Conservation (phyloP, 2,329 filamentous ascomycete genomes). For the Rugonectria rugulosa region DNA sequence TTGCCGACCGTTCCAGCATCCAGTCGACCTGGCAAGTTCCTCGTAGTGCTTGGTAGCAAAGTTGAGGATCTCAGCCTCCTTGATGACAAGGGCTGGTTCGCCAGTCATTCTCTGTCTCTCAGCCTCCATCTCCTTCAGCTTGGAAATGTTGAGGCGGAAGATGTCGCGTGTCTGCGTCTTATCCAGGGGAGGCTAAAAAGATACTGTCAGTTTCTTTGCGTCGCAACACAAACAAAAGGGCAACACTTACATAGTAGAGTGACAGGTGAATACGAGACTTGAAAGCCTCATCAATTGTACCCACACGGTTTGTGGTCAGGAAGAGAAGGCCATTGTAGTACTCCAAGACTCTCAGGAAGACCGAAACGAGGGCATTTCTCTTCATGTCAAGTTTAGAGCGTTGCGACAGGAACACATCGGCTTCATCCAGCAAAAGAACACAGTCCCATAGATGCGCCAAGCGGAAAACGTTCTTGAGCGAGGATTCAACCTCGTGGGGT, state of each 20-base stretch:
- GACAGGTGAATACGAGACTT: slow-evolving; percentile 56
- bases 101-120: slow-evolving; percentile 47
- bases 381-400: slow-evolving; percentile 42
- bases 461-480: slow-evolving; percentile 52
- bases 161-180: slow-evolving; percentile 50
- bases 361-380: slow-evolving; percentile 49
- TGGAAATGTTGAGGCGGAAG: slow-evolving; percentile 50
- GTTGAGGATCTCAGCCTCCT: slow-evolving; percentile 45
- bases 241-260: slow-evolving; percentile 48
- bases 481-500: slow-evolving; percentile 49
- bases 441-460: slow-evolving; percentile 50
- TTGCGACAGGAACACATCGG: slow-evolving; percentile 45
- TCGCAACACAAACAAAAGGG: neutral
- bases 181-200: slow-evolving; percentile 43
- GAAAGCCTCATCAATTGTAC: slow-evolving; percentile 58
- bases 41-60: slow-evolving; percentile 47
- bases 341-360: slow-evolving; percentile 56
- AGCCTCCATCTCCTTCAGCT: slow-evolving; percentile 46
- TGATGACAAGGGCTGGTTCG: slow-evolving; percentile 44
- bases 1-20: slow-evolving; percentile 48
- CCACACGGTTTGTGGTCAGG: slow-evolving; percentile 60
- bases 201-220: neutral
- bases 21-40: slow-evolving; percentile 37
- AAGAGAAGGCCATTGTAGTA: slow-evolving; percentile 57
- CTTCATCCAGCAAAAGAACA: slow-evolving; percentile 48